These are phyloP conservation scores for Coemansia sp. DNA, from an alignment of 192 early-diverging fungal genomes.

Conservation along the genomic window DNA sequence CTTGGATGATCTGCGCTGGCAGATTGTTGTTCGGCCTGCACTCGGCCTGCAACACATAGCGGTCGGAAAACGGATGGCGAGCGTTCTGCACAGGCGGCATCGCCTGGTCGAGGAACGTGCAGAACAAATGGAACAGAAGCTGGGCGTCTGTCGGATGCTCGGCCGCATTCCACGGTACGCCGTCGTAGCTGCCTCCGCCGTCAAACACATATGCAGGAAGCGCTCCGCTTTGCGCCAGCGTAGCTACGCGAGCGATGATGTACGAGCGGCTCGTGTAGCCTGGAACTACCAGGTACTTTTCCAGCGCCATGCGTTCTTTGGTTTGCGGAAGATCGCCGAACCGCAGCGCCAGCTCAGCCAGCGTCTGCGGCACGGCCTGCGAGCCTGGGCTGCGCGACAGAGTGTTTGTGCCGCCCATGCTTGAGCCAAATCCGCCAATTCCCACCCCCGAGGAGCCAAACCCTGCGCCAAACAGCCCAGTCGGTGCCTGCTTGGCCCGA, in stretches of 20 bases:
- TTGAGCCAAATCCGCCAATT: slow-evolving; percentile 20
- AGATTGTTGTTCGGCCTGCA: slow-evolving; percentile 51
- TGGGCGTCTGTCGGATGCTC: slow-evolving; percentile 57
- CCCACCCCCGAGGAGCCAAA: slow-evolving; percentile 10
- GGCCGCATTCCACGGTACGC: slow-evolving; percentile 18
- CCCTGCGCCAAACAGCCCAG: not conserved
- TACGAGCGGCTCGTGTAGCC: slow-evolving; percentile 41
- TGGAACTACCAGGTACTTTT: slow-evolving; percentile 51
- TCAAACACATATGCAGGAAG: slow-evolving; percentile 47
- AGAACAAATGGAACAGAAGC: slow-evolving; percentile 64
- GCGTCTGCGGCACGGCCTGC: slow-evolving; percentile 30
- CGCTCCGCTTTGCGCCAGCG: slow-evolving; percentile 43
- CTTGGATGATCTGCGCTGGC: slow-evolving; percentile 59
- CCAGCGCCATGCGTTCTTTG: slow-evolving; percentile 54
- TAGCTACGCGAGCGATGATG: slow-evolving; percentile 41
- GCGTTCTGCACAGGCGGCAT: slow-evolving; percentile 54
- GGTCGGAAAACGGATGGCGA: slow-evolving; percentile 59
- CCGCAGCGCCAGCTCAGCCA: slow-evolving; percentile 37
- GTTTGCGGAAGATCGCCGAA: slow-evolving; percentile 44
- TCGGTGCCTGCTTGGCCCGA: not conserved
- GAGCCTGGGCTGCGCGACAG: slow-evolving; percentile 2
- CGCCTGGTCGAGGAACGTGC: slow-evolving; percentile 59
- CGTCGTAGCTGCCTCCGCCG: slow-evolving; percentile 21
- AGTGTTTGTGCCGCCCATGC: slow-evolving; percentile 10
- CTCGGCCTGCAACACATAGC: slow-evolving; percentile 56